phyloP scores from a whole-genome alignment of 306 rosid genomes.

The Cucurbita ficifolia region DNA sequence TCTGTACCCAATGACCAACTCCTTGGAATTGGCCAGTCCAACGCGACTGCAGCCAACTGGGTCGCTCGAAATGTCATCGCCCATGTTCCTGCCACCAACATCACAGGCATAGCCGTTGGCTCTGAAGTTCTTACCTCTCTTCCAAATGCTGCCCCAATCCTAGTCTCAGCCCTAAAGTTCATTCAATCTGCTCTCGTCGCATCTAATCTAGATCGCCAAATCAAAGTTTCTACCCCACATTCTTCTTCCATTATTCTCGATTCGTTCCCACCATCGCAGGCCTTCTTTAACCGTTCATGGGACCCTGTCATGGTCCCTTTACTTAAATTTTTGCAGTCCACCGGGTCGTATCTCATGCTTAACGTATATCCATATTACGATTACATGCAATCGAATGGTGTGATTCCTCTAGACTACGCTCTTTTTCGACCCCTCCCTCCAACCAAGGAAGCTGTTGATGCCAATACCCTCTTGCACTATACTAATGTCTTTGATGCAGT shows the following conservation, averaged over 20 bases:
- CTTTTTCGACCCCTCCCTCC: conserved; percentile 92
- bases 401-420: conserved; percentile 84
- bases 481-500: conserved; percentile 88
- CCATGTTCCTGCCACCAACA: conserved; percentile 86
- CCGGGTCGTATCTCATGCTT: conserved; percentile 73
- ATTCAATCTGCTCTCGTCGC: conserved; percentile 88
- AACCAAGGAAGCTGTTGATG: conserved; percentile 82
- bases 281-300: conserved; percentile 88
- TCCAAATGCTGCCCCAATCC: conserved; percentile 76
- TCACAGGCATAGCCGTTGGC: conserved; percentile 73
- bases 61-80: conserved; percentile 69
- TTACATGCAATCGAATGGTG: conserved; percentile 67
- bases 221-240: conserved; percentile 76
- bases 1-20: conserved; percentile 84
- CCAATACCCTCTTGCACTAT: conserved; percentile 84
- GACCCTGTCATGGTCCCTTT: conserved; percentile 73
- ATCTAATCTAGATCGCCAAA: conserved; percentile 61
- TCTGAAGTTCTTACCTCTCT: conserved; percentile 73
- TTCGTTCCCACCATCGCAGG: conserved; percentile 97
- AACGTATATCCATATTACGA: conserved; percentile 90
- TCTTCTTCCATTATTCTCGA: conserved; percentile 74
- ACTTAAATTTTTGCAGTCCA: conserved; percentile 68
- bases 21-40: conserved; percentile 90
- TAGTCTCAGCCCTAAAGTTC: conserved; percentile 74
- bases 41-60: conserved; percentile 95